Evolutionary conservation across 805 yeast species (phyloP), one percentile per base, ranked within the genome.

Genomic region (Cyberlindnera euphorbiae): DNA sequence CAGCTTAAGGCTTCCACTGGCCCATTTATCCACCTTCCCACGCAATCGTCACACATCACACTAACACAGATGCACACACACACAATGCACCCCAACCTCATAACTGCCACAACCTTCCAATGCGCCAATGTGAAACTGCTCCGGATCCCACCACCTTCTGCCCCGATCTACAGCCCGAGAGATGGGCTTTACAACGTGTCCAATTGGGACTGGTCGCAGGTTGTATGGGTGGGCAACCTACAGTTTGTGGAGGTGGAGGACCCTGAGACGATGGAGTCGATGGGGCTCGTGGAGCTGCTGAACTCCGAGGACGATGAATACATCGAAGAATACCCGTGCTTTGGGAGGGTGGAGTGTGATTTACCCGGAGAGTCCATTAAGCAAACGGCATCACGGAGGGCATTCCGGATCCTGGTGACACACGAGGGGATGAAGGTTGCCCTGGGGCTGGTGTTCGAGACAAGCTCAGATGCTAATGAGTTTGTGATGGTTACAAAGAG

Each of bases 401-500:
- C 57, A 29, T 69, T 59, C 42, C 64, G 63, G 17, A 50, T 68
- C 6, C 36, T 63, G 7, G 53, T 64, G 21, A 54, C 50, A n/a
- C 55, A 58, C 30, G 50, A 50, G 13, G 52, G 39, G 4, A 44
- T 56, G 37, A 52, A 52, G n/a, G 60, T 69, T 10, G 62, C 61
- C 17, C 47, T 69, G n/a, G 73, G 74, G 5, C 43, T 68, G 35
- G 63, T 63, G 11, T 66, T 67, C 36, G 49, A 45, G 3, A 63
- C 63, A 45, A 44, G 36, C 2, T 25, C 35, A 8, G 35, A 36
- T 6, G 47, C 36, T 16, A 33, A 33, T 15, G 42, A 32, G 28
- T 38, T 43, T 24, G 40, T 31, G 8, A 24, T 23, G 10, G 26
- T 30, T 15, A 26, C 38, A 5, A 31, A 26, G 30, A 18, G 23